A percentile compares a stretch with the other conserved stretches of the same genome.
Evolutionary conservation across 306 rosid species (phyloP).

Genomic region (Pterocarpus santalinus): DNA sequence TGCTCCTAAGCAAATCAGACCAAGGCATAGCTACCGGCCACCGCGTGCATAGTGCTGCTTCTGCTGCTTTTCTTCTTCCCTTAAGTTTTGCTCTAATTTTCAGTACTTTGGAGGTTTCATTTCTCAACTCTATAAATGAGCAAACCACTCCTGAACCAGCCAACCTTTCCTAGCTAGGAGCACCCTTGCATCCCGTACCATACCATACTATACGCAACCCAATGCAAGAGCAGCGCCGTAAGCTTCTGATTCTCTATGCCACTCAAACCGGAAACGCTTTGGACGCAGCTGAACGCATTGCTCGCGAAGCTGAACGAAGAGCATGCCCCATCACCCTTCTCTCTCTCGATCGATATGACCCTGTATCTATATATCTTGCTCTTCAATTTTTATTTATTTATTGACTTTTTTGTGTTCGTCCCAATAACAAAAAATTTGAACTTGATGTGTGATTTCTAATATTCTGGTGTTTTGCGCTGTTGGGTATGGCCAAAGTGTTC

Average conservation of each 20-base stretch:
- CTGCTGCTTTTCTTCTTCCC: no score
- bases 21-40: no score
- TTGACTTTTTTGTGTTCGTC: not conserved
- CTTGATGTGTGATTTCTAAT: not conserved
- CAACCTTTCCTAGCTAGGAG: no score
- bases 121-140: no score
- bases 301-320: slow-evolving; percentile 87
- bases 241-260: slow-evolving; percentile 73
- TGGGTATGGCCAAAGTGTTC: slow-evolving; percentile 18
- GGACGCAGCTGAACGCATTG: slow-evolving; percentile 86
- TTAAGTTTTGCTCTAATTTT: no score
- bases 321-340: slow-evolving; percentile 60
- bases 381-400: not conserved
- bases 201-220: not conserved
- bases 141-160: no score
- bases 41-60: no score
- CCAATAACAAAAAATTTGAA: not conserved
- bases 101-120: no score
- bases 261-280: slow-evolving; percentile 88
- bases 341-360: slow-evolving; percentile 75
- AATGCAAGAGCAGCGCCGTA: slow-evolving; percentile 50
- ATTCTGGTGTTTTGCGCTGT: not conserved
- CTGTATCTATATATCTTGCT: slow-evolving; percentile 51
- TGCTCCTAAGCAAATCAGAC: no score
- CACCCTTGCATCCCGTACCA: no score